Evolutionary conservation across 306 rosid species (phyloP).

Genomic region (peach (Prunus persica)): DNA sequence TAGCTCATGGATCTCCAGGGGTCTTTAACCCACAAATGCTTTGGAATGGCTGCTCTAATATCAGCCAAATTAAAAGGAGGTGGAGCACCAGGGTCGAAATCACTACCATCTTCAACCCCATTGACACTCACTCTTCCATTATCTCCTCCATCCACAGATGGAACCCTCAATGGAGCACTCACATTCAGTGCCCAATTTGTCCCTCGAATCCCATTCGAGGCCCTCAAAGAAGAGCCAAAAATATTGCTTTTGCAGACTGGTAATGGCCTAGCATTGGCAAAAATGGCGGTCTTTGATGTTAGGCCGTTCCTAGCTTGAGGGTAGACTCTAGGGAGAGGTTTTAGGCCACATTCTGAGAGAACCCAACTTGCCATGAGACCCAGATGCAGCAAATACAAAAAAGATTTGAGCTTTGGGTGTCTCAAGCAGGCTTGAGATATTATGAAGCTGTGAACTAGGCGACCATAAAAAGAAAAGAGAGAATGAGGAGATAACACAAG

Average conservation of each 20-base stretch:
- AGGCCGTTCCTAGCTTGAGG: slow-evolving; percentile 49
- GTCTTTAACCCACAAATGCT: slow-evolving; percentile 93
- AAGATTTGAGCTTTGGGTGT: slow-evolving; percentile 9
- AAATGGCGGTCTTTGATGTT: slow-evolving; percentile 17
- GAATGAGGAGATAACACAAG: slow-evolving; percentile 29
- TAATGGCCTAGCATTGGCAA: slow-evolving; percentile 35
- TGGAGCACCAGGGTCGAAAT: slow-evolving; percentile 67
- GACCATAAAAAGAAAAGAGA: not conserved
- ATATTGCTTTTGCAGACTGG: slow-evolving; percentile 3
- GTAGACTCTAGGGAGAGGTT: slow-evolving; percentile 53
- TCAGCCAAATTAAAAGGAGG: slow-evolving; percentile 81
- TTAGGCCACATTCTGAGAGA: slow-evolving; percentile 83
- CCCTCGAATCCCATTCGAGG: slow-evolving; percentile 28
- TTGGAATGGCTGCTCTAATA: slow-evolving; percentile 83
- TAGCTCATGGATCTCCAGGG: slow-evolving; percentile 95
- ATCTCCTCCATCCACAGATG: slow-evolving; percentile 43
- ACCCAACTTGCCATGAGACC: slow-evolving; percentile 82
- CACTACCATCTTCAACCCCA: slow-evolving; percentile 32
- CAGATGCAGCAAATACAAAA: slow-evolving; percentile 20
- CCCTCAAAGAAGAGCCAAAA: slow-evolving; percentile 23
- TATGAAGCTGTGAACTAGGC: not conserved
- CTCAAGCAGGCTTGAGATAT: not conserved
- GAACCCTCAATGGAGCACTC: slow-evolving; percentile 63
- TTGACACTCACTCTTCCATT: slow-evolving; percentile 20
- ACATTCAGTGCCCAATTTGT: slow-evolving; percentile 67